Conservation (phyloP, 495 filamentous ascomycete species). For the Aspergillus avenaceus region DNA sequence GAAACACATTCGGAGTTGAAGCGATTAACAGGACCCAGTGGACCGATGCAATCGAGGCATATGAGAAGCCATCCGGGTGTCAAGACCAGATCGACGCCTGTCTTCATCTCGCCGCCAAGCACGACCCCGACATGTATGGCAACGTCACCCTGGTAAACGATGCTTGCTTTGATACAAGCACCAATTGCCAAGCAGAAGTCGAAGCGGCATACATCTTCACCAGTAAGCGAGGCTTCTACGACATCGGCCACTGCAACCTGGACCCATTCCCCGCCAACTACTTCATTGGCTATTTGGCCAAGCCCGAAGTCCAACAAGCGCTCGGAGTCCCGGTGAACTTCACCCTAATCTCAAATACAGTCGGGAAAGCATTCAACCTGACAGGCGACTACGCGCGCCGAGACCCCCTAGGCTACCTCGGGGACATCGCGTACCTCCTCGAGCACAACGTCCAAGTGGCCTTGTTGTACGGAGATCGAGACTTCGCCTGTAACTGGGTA, state of each 20-base stretch:
- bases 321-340: conserved; percentile 67
- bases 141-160: conserved; percentile 40
- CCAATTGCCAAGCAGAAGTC: conserved; percentile 33
- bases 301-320: conserved; percentile 55
- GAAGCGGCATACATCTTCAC: conserved; percentile 30
- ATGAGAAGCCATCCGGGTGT: conserved; percentile 54
- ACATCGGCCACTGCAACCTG: conserved; percentile 48
- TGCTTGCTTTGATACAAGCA: conserved; percentile 33
- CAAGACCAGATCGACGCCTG: conserved; percentile 53
- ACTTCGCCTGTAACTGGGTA: conserved; percentile 55
- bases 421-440: conserved; percentile 50
- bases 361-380: conserved; percentile 46
- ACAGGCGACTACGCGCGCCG: conserved; percentile 45
- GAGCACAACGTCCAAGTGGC: conserved; percentile 60
- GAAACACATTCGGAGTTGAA: conserved; percentile 69
- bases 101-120: conserved; percentile 28
- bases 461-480: conserved; percentile 62
- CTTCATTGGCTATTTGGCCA: conserved; percentile 62
- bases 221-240: conserved; percentile 54
- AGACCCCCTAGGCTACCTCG: conserved; percentile 46
- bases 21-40: conserved; percentile 56
- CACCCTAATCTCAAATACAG: conserved; percentile 47
- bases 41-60: conserved; percentile 42
- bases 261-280: conserved; percentile 63
- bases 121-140: conserved; percentile 43